phyloP scores from a whole-genome alignment of 176 grass and related monocot genomes.

The Secale cereale region DNA sequence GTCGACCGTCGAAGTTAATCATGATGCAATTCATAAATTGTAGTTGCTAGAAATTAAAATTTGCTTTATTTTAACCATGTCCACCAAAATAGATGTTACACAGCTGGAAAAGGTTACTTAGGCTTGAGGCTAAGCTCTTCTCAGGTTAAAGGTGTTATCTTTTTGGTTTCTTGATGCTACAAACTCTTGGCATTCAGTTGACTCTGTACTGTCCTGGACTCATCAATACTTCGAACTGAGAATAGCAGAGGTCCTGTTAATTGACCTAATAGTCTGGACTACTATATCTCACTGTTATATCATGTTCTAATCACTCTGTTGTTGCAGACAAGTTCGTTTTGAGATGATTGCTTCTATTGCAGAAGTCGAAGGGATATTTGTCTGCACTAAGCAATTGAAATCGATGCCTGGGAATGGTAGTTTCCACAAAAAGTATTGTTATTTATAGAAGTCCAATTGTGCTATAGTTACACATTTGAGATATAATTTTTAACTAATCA shows the following conservation, averaged over 20 bases:
- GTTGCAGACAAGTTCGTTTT: constrained; percentile 60
- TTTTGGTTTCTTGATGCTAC: background rate
- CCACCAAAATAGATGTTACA: background rate
- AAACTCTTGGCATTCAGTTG: background rate
- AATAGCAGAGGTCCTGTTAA: background rate
- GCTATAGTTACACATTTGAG: background rate
- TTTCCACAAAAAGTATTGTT: background rate
- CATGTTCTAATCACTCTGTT: background rate
- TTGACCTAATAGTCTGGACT: background rate
- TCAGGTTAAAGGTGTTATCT: background rate
- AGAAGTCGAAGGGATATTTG: constrained; percentile 71
- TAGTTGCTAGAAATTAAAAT: background rate
- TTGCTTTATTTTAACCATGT: too few relatives aligned
- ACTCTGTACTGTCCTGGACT: background rate
- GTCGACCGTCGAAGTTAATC: background rate
- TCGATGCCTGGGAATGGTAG: constrained; percentile 76
- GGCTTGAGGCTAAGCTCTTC: background rate
- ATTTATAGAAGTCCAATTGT: background rate
- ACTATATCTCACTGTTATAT: background rate
- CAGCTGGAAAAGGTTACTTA: background rate
- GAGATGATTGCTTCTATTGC: constrained; percentile 80
- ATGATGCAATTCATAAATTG: background rate
- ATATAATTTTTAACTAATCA: background rate
- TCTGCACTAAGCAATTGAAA: constrained; percentile 65
- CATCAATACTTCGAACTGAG: background rate